Evolutionary conservation across 495 filamentous ascomycete species (phyloP).

Genomic region (Podospora appendiculata): DNA sequence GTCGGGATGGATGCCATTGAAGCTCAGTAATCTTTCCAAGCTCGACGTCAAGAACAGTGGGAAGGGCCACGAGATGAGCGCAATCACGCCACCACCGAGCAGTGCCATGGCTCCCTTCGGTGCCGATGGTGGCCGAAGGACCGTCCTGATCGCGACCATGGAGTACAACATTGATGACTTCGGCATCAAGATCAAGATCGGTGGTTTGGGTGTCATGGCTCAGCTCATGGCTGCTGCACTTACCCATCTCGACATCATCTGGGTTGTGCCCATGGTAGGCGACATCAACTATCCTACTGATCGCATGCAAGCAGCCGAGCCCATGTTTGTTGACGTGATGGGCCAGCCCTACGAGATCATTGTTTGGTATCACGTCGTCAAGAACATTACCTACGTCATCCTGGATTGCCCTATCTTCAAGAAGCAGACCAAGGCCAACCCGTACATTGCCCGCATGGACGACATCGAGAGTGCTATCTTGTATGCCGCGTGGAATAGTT

Average conservation of each 20-base stretch:
- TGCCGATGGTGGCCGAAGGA: slow-evolving; percentile 30
- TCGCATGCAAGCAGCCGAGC: slow-evolving; percentile 41
- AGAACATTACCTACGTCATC: slow-evolving; percentile 67
- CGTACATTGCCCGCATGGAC: slow-evolving; percentile 68
- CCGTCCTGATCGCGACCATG: slow-evolving; percentile 62
- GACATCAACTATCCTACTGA: slow-evolving; percentile 59
- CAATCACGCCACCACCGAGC: slow-evolving; percentile 19
- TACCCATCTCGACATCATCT: slow-evolving; percentile 59
- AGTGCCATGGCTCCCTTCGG: slow-evolving; percentile 7
- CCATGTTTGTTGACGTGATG: slow-evolving; percentile 60
- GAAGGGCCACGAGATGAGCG: slow-evolving; percentile 27
- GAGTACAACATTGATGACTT: slow-evolving; percentile 71
- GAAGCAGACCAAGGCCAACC: slow-evolving; percentile 57
- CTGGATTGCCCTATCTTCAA: slow-evolving; percentile 66
- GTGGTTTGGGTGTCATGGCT: slow-evolving; percentile 64
- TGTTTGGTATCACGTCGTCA: slow-evolving; percentile 56
- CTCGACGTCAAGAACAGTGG: slow-evolving; percentile 43
- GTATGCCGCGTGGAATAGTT: slow-evolving; percentile 70
- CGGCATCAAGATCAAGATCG: slow-evolving; percentile 67
- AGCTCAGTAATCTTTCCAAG: slow-evolving; percentile 15
- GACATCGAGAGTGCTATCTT: slow-evolving; percentile 65
- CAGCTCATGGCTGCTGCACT: slow-evolving; percentile 67
- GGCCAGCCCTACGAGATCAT: slow-evolving; percentile 56
- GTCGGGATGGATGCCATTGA: slow-evolving; percentile 22
- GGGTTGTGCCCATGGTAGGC: slow-evolving; percentile 71